These are phyloP conservation scores for Juncus effusus DNA, from an alignment of 176 grass and related monocot genomes.

Conservation along the genomic window DNA sequence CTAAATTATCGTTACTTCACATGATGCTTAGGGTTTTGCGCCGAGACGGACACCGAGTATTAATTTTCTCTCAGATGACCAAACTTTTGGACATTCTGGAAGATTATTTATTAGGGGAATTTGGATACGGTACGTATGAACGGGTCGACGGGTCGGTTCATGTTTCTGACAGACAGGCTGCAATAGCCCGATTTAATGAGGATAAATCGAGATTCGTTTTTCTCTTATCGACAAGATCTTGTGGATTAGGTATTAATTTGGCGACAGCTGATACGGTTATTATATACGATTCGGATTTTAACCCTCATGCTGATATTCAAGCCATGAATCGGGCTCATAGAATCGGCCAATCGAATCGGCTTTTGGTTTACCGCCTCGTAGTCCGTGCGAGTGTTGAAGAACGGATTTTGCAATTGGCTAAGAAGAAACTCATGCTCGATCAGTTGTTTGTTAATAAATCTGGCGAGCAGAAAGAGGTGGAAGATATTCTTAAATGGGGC, in stretches of 20 bases:
- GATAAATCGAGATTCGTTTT: constrained; percentile 97
- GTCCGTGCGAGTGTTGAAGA: constrained; percentile 97
- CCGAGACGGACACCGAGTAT: constrained; percentile 82
- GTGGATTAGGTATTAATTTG: constrained; percentile 98
- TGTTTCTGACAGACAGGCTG: constrained; percentile 81
- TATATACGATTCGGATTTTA: constrained; percentile 99
- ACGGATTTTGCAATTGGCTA: constrained; percentile 95
- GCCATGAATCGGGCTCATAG: constrained; percentile 99
- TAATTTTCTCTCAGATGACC: constrained; percentile 99
- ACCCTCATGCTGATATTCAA: constrained; percentile 99
- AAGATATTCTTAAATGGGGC: constrained; percentile 98
- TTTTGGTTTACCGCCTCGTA: constrained; percentile 97
- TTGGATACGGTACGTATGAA: constrained; percentile 86
- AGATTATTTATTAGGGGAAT: constrained; percentile 82
- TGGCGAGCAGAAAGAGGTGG: constrained; percentile 92
- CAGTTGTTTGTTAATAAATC: constrained; percentile 99
- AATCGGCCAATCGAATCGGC: constrained; percentile 95
- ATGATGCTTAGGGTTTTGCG: constrained; percentile 89
- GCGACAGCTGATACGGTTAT: constrained; percentile 98
- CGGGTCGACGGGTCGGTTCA: constrained; percentile 93
- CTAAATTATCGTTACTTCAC: constrained; percentile 81
- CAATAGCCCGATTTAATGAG: constrained; percentile 94
- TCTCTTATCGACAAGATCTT: constrained; percentile 92
- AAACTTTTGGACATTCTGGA: constrained; percentile 98
- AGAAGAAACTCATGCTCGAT: constrained; percentile 99